These are phyloP conservation scores for Dryas drummondii DNA, from an alignment of 306 rosid genomes.

Conservation along the genomic window DNA sequence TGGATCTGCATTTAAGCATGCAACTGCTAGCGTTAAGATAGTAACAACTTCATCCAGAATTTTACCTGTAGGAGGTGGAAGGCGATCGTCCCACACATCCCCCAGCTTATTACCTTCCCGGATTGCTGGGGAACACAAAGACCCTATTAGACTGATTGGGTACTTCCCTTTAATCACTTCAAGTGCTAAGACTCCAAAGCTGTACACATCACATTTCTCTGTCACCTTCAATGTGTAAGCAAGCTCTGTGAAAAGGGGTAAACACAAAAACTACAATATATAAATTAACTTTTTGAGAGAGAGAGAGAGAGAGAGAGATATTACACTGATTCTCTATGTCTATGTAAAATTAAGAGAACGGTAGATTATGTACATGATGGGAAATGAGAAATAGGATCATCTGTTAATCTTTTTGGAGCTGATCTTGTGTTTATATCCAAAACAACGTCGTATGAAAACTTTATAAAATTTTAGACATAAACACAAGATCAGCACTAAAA, in stretches of 20 bases:
- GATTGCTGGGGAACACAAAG: slow-evolving; percentile 7
- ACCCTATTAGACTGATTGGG: slow-evolving; percentile 21
- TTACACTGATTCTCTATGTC: neutral
- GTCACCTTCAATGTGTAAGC: slow-evolving; percentile 37
- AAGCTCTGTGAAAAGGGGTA: slow-evolving; percentile 21
- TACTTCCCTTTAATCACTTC: slow-evolving; percentile 33
- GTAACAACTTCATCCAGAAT: slow-evolving; percentile 12
- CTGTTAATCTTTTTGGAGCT: no score
- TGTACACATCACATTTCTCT: slow-evolving; percentile 33
- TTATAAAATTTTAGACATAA: no score
- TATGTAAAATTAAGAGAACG: neutral
- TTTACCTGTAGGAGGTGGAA: slow-evolving; percentile 16
- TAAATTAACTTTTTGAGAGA: neutral
- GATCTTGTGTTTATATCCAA: no score
- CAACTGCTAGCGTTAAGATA: slow-evolving; percentile 16
- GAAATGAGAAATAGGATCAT: no score
- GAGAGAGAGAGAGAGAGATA: neutral
- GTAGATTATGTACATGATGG: no score
- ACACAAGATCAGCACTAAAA: no score
- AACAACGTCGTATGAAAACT: no score
- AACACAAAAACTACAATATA: neutral
- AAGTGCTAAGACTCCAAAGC: slow-evolving; percentile 29
- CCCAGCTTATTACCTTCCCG: neutral
- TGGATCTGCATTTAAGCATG: slow-evolving; percentile 29
- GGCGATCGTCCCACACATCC: slow-evolving; percentile 29